Percentiles rank a stretch among this genome's conserved stretches.
Evolutionary conservation across 805 yeast species (phyloP).

Genomic region (Candida sonorensis): DNA sequence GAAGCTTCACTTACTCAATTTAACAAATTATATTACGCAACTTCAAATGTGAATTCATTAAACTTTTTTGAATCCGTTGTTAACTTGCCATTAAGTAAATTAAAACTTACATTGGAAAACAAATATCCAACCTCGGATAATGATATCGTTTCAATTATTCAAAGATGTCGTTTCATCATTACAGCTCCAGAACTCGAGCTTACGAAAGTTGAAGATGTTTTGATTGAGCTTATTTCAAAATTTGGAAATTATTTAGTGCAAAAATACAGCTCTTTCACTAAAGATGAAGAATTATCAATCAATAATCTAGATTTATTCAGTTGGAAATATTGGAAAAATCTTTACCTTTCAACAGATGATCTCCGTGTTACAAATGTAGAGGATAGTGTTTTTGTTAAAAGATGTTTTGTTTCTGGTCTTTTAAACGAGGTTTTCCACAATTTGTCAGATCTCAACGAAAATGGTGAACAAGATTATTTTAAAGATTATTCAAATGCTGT

Average conservation of each 20-base stretch:
- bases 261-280: constrained; percentile 1
- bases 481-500: constrained; percentile 1
- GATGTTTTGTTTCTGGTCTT: constrained; percentile 14
- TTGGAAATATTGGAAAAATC: constrained; percentile 20
- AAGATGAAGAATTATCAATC: constrained; percentile 1
- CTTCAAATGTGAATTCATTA: constrained; percentile 3
- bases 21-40: constrained; percentile 1
- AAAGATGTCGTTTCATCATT: constrained; percentile 30
- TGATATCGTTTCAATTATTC: constrained; percentile 41
- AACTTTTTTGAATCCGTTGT: constrained; percentile 32
- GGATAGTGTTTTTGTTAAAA: constrained; percentile 3
- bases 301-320: constrained; percentile 10
- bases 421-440: constrained; percentile 21
- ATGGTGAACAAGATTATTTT: background rate
- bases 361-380: background rate
- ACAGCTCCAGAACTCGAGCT: constrained; percentile 17
- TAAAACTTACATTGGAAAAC: constrained; percentile 18
- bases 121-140: constrained; percentile 38
- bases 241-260: constrained; percentile 36
- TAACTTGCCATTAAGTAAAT: constrained; percentile 21
- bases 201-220: constrained; percentile 17
- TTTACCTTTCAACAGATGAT: constrained; percentile 8
- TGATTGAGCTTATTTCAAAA: constrained; percentile 35
- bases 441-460: constrained; percentile 6
- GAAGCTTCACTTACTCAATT: constrained; percentile 8